phyloP scores from a whole-genome alignment of 495 filamentous ascomycete genomes.

The Penicillium canescens region DNA sequence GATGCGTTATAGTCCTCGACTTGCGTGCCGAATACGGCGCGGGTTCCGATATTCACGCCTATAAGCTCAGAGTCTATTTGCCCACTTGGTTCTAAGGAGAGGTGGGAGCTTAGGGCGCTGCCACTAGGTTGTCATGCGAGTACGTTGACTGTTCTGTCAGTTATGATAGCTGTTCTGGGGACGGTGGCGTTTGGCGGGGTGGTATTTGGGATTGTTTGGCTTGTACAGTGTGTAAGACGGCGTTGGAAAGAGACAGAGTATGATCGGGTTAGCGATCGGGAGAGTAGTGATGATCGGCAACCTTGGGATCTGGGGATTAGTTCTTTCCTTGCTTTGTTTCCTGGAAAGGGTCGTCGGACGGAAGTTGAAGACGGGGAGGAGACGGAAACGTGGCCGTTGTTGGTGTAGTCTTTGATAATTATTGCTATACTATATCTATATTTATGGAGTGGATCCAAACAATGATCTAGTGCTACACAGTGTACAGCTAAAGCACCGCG shows the following conservation, averaged over 20 bases:
- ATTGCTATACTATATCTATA: not conserved
- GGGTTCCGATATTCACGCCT: constrained; percentile 46
- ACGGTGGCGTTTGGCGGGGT: constrained; percentile 33
- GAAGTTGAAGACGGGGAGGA: constrained; percentile 14
- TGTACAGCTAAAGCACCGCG: too few relatives aligned
- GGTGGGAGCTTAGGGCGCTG: constrained; percentile 52
- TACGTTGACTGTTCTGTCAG: constrained; percentile 48
- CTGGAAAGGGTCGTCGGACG: constrained; percentile 2
- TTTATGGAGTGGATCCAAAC: not conserved
- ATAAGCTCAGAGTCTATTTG: constrained; percentile 45
- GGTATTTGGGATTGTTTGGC: constrained; percentile 25
- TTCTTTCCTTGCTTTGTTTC: constrained; percentile 9
- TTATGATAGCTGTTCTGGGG: constrained; percentile 35
- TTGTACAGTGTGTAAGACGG: constrained; percentile 19
- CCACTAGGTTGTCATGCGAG: constrained; percentile 53
- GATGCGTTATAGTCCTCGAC: constrained; percentile 40
- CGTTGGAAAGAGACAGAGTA: constrained; percentile 26
- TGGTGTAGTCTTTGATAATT: constrained; percentile 17
- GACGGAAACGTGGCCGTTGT: constrained; percentile 31
- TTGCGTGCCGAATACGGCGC: constrained; percentile 48
- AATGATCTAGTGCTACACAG: too few relatives aligned
- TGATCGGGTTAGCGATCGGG: constrained; percentile 1
- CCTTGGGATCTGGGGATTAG: constrained; percentile 4
- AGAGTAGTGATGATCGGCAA: constrained; percentile 9
- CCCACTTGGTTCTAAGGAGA: constrained; percentile 47